Evolutionary conservation across 192 early-diverging fungal genomes (phyloP).

Genomic region (Coemansia sp.): DNA sequence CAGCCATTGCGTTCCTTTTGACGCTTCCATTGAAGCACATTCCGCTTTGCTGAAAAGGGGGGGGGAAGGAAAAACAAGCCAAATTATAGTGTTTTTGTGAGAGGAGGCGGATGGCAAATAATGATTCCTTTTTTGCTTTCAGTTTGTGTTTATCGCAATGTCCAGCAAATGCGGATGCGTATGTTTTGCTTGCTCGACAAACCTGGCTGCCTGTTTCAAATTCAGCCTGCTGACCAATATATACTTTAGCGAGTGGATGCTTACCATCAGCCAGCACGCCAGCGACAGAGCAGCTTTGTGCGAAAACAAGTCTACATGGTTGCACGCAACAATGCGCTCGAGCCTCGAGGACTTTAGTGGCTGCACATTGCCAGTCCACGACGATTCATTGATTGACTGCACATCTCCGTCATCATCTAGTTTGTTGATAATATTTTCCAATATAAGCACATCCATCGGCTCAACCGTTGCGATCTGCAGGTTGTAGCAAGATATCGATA

Average conservation of each 20-base stretch:
- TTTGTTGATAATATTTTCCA: neutral
- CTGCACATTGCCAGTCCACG: neutral
- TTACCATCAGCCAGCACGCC: slow-evolving; percentile 1
- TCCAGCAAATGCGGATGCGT: neutral
- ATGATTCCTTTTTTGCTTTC: no score
- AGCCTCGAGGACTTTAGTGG: neutral
- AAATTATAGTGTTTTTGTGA: no score
- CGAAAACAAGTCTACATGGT: slow-evolving; percentile 8
- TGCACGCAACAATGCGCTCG: neutral
- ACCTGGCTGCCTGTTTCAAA: neutral
- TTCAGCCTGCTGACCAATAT: neutral
- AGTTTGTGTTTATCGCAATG: neutral
- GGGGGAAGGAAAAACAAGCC: slow-evolving; percentile 1
- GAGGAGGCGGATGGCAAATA: no score
- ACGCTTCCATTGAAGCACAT: slow-evolving; percentile 55
- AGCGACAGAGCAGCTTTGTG: neutral
- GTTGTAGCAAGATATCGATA: neutral
- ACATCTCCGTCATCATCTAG: neutral
- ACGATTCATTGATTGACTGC: neutral
- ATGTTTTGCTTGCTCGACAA: neutral
- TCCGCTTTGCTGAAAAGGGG: slow-evolving; percentile 10
- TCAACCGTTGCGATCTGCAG: neutral
- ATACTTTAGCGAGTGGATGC: neutral
- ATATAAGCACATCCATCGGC: neutral
- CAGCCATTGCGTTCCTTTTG: slow-evolving; percentile 53